Percentiles rank a stretch among this genome's conserved stretches.
Evolutionary conservation across 805 yeast genomes (phyloP).

Genomic region (Tetrapisispora nanseiensis): DNA sequence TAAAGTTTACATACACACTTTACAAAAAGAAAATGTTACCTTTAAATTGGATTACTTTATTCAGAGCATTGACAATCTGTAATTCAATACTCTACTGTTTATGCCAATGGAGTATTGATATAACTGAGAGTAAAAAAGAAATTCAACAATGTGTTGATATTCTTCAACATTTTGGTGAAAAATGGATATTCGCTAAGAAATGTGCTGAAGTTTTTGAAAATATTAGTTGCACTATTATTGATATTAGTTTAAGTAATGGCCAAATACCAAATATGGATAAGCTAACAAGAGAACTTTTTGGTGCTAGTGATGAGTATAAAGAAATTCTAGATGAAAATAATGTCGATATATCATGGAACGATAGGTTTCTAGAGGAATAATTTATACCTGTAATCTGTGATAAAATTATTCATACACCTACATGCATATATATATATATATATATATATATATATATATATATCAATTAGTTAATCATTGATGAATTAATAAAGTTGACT

Average conservation of each 20-base stretch:
- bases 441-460: too few relatives aligned
- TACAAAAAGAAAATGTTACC: slow-evolving; percentile 38
- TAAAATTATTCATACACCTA: too few relatives aligned
- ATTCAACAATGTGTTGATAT: slow-evolving; percentile 39
- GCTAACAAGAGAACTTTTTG: slow-evolving; percentile 33
- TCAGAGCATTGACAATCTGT: slow-evolving; percentile 38
- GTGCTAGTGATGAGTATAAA: slow-evolving; percentile 37
- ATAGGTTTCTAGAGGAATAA: slow-evolving; percentile 13
- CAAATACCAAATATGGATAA: slow-evolving; percentile 34
- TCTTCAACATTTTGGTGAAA: slow-evolving; percentile 36
- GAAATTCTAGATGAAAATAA: slow-evolving; percentile 38
- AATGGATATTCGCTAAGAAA: slow-evolving; percentile 39
- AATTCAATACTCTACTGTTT: slow-evolving; percentile 39
- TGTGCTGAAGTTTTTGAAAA: slow-evolving; percentile 37
- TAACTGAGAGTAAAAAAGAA: slow-evolving; percentile 37
- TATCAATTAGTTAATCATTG: too few relatives aligned
- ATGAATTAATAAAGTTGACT: too few relatives aligned
- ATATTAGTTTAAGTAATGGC: slow-evolving; percentile 33
- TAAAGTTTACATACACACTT: slow-evolving; percentile 38
- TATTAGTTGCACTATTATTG: slow-evolving; percentile 36
- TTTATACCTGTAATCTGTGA: neutral
- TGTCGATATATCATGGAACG: slow-evolving; percentile 38
- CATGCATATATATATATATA: neutral
- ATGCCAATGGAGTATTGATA: slow-evolving; percentile 38
- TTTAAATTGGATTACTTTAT: slow-evolving; percentile 41